phyloP scores from a whole-genome alignment of 1,284 basidiomycete genomes.

The Sporisorium scitamineum region DNA sequence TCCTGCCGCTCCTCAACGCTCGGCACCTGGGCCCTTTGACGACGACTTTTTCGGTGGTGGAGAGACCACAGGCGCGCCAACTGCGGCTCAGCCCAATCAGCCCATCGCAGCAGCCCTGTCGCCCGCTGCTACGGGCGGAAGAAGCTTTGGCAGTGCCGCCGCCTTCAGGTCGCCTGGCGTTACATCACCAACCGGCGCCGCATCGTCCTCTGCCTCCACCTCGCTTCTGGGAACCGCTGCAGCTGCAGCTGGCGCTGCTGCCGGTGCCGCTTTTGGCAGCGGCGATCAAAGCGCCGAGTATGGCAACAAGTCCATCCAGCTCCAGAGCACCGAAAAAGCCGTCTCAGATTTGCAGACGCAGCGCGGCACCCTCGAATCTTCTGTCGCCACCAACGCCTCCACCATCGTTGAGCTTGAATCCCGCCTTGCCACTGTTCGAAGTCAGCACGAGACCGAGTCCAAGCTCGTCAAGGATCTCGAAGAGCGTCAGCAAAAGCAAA shows the following conservation, averaged over 20 bases:
- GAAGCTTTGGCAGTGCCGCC: conserved; percentile 42
- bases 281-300: conserved; percentile 50
- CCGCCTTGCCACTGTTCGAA: conserved; percentile 71
- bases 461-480: conserved; percentile 80
- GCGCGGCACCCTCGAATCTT: conserved; percentile 48
- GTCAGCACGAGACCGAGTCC: conserved; percentile 86
- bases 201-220: conserved; percentile 36
- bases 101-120: conserved; percentile 43
- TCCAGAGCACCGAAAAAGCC: conserved; percentile 58
- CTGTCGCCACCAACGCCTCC: conserved; percentile 46
- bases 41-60: conserved; percentile 59
- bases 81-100: conserved; percentile 16
- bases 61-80: conserved; percentile 27
- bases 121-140: conserved; percentile 53
- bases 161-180: conserved; percentile 36
- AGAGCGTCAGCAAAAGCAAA: conserved; percentile 80
- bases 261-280: conserved; percentile 20
- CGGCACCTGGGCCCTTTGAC: conserved; percentile 55
- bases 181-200: conserved; percentile 25
- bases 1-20: conserved; percentile 69
- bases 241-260: conserved; percentile 23
- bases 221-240: conserved; percentile 35
- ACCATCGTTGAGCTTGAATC: conserved; percentile 62
- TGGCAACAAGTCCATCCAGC: conserved; percentile 57
- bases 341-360: conserved; percentile 53